Evolutionary conservation across 495 filamentous ascomycete species (phyloP).

Genomic region (Penicillium turbatum): DNA sequence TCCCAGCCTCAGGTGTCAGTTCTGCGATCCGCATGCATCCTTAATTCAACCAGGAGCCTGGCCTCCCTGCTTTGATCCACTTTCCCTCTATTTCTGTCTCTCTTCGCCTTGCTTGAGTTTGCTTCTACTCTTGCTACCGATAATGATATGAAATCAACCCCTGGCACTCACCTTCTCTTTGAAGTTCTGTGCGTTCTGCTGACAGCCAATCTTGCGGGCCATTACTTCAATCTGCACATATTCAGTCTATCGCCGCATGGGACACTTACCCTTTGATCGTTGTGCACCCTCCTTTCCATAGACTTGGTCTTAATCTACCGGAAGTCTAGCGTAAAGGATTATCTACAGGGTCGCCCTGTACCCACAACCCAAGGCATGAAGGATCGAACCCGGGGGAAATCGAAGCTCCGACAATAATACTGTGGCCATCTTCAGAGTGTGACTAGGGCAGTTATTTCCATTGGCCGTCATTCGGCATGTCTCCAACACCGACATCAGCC

Average conservation of each 20-base stretch:
- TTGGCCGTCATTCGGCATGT: conserved; percentile 7
- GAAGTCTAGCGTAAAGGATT: background rate
- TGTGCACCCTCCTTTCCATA: background rate
- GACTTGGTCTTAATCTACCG: background rate
- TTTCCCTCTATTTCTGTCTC: background rate
- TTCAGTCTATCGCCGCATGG: background rate
- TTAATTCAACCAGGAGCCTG: conserved; percentile 1
- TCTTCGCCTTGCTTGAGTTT: background rate
- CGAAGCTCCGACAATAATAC: background rate
- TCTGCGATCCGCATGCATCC: conserved; percentile 12
- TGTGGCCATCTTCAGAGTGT: background rate
- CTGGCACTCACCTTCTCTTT: background rate
- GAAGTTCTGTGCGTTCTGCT: conserved; percentile 3
- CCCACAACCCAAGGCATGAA: conserved; percentile 5
- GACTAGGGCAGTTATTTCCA: background rate
- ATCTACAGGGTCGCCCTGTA: background rate
- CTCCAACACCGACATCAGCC: conserved; percentile 21
- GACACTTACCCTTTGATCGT: background rate
- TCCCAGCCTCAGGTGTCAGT: conserved; percentile 9
- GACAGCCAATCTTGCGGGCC: background rate
- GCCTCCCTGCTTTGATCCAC: conserved; percentile 10
- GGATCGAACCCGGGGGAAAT: background rate
- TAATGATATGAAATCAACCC: conserved; percentile 11
- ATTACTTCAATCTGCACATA: background rate
- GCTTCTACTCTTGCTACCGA: background rate